Evolutionary conservation across 352 stramenopile genomes (phyloP).

Genomic region (Lagenidium giganteum): DNA sequence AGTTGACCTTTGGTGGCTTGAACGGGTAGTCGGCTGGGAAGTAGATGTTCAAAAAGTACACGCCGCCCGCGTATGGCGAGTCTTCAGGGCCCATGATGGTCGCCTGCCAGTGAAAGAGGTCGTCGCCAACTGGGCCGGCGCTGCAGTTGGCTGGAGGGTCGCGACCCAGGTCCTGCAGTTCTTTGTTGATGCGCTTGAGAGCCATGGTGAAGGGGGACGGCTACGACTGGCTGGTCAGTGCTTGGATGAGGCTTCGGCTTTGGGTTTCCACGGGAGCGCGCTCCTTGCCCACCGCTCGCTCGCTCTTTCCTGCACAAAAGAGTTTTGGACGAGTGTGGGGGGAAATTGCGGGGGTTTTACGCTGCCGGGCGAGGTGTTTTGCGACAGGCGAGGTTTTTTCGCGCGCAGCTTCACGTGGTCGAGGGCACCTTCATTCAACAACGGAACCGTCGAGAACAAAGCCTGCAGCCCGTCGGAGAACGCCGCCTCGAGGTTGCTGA

Average conservation of each 20-base stretch:
- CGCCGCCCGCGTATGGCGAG: constrained; percentile 95
- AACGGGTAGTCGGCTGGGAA: constrained; percentile 99
- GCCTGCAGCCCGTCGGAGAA: no score
- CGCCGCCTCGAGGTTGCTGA: no score
- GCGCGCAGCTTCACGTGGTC: no score
- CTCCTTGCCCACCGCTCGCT: no score
- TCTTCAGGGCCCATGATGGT: constrained; percentile 99
- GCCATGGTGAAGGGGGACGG: constrained; percentile 70
- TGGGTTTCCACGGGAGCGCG: no score
- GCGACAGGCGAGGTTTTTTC: no score
- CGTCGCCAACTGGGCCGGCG: constrained; percentile 96
- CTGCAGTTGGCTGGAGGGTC: constrained; percentile 99
- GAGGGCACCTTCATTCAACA: no score
- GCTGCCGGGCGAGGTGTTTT: constrained; percentile 5
- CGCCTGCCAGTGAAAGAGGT: constrained; percentile 98
- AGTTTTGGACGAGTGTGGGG: no score
- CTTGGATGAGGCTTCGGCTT: constrained; percentile 17
- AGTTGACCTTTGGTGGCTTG: constrained; percentile 97
- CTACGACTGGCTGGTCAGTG: constrained; percentile 10
- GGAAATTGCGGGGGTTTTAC: no score
- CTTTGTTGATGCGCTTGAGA: constrained; percentile 95
- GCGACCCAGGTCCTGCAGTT: constrained; percentile 91
- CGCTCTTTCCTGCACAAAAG: no score
- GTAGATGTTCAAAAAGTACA: constrained; percentile 99
- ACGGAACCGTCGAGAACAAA: no score